Conservation (phyloP, 1,284 basidiomycete species). For the Coriolopsis trogii region DNA sequence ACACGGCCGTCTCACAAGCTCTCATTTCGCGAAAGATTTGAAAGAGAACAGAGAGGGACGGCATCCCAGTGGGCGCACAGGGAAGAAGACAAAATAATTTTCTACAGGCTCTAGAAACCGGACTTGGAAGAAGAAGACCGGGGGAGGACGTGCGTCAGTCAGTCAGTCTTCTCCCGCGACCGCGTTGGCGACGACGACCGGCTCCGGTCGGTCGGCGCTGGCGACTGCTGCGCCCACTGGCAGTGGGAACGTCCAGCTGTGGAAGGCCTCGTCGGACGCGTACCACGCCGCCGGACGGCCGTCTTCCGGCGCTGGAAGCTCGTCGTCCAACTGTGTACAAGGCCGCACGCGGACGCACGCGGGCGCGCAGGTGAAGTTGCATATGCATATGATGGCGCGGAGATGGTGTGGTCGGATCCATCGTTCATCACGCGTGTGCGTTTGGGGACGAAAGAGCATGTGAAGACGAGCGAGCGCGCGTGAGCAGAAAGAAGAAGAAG, state of each 20-base stretch:
- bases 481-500: too few species aligned
- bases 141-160: not conserved
- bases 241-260: slow-evolving; percentile 1
- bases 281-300: not conserved
- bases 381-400: too few species aligned
- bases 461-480: too few species aligned
- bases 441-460: too few species aligned
- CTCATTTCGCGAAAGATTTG: too few species aligned
- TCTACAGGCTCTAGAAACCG: too few species aligned
- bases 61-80: too few species aligned
- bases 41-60: too few species aligned
- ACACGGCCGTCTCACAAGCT: too few species aligned
- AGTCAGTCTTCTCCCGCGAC: slow-evolving; percentile 6
- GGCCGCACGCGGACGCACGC: not conserved
- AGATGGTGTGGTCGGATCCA: not conserved
- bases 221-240: not conserved
- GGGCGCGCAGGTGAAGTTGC: not conserved
- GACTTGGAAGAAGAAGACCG: too few species aligned
- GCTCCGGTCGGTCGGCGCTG: slow-evolving; percentile 1
- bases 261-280: not conserved
- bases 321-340: not conserved
- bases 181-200: not conserved
- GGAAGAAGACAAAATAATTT: too few species aligned
- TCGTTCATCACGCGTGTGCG: not conserved
- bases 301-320: not conserved